Base-by-base conservation (phyloP, 208 protist species). In the Leishmania guyanensis region DNA sequence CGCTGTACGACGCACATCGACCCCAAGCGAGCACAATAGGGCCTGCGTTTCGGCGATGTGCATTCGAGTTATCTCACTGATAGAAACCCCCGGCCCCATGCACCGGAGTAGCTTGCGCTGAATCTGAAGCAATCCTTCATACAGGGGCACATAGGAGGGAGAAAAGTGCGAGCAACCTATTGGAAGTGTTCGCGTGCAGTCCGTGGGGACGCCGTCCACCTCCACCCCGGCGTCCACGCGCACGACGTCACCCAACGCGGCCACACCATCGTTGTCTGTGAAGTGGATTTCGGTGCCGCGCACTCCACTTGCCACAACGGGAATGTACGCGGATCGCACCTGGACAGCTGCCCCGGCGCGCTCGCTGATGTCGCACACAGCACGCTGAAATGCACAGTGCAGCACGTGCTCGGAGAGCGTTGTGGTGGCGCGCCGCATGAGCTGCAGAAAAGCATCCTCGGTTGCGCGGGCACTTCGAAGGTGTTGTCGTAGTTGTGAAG, bases 121-220 rank as follows among this genome's bases (percentile, higher is more conserved):
- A 14, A 94, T 48, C 29, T 66, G 60, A 16, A 94, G 64, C 5
- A 94, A 75, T 4, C 84, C 81, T 36, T 82, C 71, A 78, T 94
- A 92, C 33, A 89, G 75, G 43, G 60, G 48, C 14, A 60, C 62
- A 39, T 83, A 80, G 36, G 50, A 54, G 16, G 68, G 43, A 5
- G 58, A 12, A 65, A 91, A 86, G 69, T 12, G 16, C 0, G 50
- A 5, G 4, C 80, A 29, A 14, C 82, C 82, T 17, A 91, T 68
- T 0, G 89, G 89, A 50, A 94, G 91, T 10, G 91, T 92, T 0
- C 91, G 91, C 0, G 91, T 92, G 85, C 91, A 94, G 89, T 94
- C 91, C 5, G 85, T 92, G 5, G 91, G 89, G 66, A 92, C 87
- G 46, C 76, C 33, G 39, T 86, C 81, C 66, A 94, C 84, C 62